Conservation (phyloP, 192 early-diverging fungal genomes). For the Chytriomyces confervae region DNA sequence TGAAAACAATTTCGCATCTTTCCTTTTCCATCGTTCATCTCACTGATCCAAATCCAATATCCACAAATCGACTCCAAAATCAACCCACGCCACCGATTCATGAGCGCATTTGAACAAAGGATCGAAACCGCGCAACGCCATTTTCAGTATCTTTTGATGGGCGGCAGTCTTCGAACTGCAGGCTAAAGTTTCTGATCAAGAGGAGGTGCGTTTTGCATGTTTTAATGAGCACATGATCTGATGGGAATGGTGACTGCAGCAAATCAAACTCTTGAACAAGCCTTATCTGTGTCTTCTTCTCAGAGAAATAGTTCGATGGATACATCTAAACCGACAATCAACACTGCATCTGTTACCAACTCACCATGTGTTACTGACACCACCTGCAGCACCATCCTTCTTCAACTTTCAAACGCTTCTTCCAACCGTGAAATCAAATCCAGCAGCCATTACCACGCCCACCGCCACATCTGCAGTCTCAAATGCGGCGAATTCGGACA, state of each 20-base stretch:
- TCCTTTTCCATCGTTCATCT: background rate
- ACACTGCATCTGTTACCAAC: background rate
- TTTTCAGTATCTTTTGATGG: conserved; percentile 93
- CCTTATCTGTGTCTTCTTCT: background rate
- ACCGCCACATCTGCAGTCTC: background rate
- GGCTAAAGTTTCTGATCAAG: background rate
- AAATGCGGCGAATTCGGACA: background rate
- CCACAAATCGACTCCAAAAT: conserved; percentile 85
- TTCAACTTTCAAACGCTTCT: background rate
- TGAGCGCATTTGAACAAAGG: conserved; percentile 95
- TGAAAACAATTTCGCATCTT: conserved; percentile 38
- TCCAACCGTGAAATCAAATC: background rate
- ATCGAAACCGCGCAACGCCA: conserved; percentile 84
- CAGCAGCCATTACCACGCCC: background rate
- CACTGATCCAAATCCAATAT: conserved; percentile 82
- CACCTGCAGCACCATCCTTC: background rate
- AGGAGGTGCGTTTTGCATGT: background rate
- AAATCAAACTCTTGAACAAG: background rate
- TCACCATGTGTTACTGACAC: conserved; percentile 10
- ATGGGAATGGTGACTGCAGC: background rate
- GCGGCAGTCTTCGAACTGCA: background rate
- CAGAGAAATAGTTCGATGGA: background rate
- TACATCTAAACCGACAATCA: background rate
- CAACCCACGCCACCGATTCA: conserved; percentile 91
- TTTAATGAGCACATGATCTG: background rate